Base-by-base conservation (phyloP, 129 eudicot species). In the Flaveria robusta region DNA sequence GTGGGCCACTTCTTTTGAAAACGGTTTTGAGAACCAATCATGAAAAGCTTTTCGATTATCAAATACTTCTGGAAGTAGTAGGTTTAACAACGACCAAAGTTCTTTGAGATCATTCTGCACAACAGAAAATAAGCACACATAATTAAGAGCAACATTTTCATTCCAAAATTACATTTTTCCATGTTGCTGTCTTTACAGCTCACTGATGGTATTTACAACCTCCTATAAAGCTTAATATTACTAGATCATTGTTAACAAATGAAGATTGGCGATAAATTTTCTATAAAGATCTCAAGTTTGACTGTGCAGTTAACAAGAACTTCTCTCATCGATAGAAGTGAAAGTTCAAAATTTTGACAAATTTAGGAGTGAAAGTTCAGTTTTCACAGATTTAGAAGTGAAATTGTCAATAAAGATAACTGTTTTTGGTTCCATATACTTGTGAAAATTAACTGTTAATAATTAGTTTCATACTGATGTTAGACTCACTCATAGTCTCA, bases 1-100 rank as follows among this genome's bases (percentile, higher is more conserved):
- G 54, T 86, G 96, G 18, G 86, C 15, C 7, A 58, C 74, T 74
- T 94, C 99, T 77, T 80, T 91, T 82, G 89, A 96, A 76, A 94
- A 94, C 12, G 99, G 99, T 82, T 91, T 87, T 5, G 99, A 87
- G 84, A 94, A 94, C 99, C 99, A 94, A 83, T 94, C 99, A 75
- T 94, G 96, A 86, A 94, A 94, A 63, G 94, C 97, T 83, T 86
- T 94, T 52, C 92, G 85, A 76, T 94, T 94, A 76, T 94, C 99
- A 78, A 94, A 94, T 23, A 94, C 99, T 85, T 94, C 99, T 9
- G 99, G 99, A 74, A 94, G 99, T 10, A 94, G 91, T 22, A 94
- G 84, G 80, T 94, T 94, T 51, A 94, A 60, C 59, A 94, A 85
- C 0, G 99, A 94, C 99, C 99, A 94, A 34, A 94, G 97, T 77